Evolutionary conservation across 345 rosid genomes (phyloP).

Genomic region (Sisymbrium irio): DNA sequence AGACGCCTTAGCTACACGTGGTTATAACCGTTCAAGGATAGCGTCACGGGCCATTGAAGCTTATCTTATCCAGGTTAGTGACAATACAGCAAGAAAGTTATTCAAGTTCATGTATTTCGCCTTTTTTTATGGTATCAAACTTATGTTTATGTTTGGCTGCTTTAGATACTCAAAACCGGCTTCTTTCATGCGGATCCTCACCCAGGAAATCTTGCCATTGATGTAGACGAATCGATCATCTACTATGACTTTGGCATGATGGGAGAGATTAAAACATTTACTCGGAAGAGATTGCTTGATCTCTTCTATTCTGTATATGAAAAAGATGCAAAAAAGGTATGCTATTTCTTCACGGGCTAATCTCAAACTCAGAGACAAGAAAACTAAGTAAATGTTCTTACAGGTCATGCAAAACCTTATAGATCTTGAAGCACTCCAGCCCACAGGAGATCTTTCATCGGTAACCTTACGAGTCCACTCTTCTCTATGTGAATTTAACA

Average conservation of each 20-base stretch:
- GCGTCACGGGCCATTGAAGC: constrained; percentile 89
- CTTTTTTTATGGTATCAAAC: constrained; percentile 4
- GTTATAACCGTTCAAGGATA: constrained; percentile 64
- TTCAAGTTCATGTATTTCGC: neutral
- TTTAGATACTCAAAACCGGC: constrained; percentile 84
- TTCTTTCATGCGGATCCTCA: constrained; percentile 99
- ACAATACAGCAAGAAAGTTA: neutral
- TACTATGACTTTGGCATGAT: constrained; percentile 98
- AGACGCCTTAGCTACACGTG: constrained; percentile 56
- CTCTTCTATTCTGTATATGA: constrained; percentile 91
- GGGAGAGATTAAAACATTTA: constrained; percentile 95
- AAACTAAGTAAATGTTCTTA: constrained; percentile 27
- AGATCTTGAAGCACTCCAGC: constrained; percentile 91
- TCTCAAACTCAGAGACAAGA: constrained; percentile 22
- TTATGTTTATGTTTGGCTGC: constrained; percentile 17
- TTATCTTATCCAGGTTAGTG: constrained; percentile 84
- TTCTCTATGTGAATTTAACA: constrained; percentile 4
- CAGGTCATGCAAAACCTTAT: constrained; percentile 83
- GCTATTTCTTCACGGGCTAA: neutral
- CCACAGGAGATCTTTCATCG: constrained; percentile 92
- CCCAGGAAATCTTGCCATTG: constrained; percentile 95
- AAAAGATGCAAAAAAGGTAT: constrained; percentile 91
- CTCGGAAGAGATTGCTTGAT: constrained; percentile 78
- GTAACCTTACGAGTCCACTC: constrained; percentile 38
- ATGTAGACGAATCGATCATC: constrained; percentile 74